Percentiles rank a stretch among this genome's conserved stretches.
Conservation (phyloP, 441 rosid genomes). For the Erysimum pusillum region DNA sequence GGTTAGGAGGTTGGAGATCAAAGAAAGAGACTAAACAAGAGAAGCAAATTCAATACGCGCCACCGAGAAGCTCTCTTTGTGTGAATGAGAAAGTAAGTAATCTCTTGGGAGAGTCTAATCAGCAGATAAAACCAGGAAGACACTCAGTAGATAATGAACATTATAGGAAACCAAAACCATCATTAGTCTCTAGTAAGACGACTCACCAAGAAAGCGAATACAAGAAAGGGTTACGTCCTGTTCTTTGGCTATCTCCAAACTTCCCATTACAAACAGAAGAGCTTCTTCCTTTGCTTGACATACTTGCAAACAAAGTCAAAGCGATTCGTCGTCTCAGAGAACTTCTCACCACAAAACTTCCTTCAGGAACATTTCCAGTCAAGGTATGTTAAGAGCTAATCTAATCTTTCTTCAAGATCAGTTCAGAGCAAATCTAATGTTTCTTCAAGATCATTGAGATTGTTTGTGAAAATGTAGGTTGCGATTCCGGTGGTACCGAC, state of each 20-base stretch:
- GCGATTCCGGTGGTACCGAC: slow-evolving; percentile 99
- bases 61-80: slow-evolving; percentile 86
- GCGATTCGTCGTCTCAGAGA: slow-evolving; percentile 97
- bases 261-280: slow-evolving; percentile 93
- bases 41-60: slow-evolving; percentile 63
- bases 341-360: slow-evolving; percentile 94
- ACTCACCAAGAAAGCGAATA: slow-evolving; percentile 86
- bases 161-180: slow-evolving; percentile 64
- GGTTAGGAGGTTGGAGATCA: slow-evolving; percentile 95
- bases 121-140: slow-evolving; percentile 82
- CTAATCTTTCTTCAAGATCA: neutral
- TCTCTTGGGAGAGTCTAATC: slow-evolving; percentile 76
- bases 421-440: too few relatives aligned
- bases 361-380: slow-evolving; percentile 91
- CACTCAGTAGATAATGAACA: slow-evolving; percentile 85
- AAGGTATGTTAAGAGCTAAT: slow-evolving; percentile 58
- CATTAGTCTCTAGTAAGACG: slow-evolving; percentile 55
- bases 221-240: slow-evolving; percentile 92
- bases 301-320: slow-evolving; percentile 96
- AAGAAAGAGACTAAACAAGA: slow-evolving; percentile 74
- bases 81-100: slow-evolving; percentile 91
- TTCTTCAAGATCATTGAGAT: neutral
- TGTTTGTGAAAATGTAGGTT: slow-evolving; percentile 61
- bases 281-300: slow-evolving; percentile 93
- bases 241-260: slow-evolving; percentile 86